Percentiles rank a stretch among this genome's conserved stretches.
Evolutionary conservation across 371 early-diverging fungal species (phyloP).

Genomic region (Funneliformis caledonium): DNA sequence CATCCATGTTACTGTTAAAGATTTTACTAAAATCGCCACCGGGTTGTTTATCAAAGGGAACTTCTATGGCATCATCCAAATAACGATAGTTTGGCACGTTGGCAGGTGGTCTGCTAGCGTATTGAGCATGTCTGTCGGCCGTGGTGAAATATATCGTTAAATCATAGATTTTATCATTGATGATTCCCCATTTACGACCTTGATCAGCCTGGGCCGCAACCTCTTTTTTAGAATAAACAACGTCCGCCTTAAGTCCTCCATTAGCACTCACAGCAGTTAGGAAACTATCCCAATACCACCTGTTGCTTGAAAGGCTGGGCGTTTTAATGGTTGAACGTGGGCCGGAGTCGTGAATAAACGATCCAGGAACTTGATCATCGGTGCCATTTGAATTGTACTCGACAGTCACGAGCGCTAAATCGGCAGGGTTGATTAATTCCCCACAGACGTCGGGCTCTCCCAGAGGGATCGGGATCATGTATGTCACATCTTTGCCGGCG

Average conservation of each 20-base stretch:
- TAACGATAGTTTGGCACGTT: slow-evolving; percentile 52
- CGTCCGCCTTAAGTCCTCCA: slow-evolving; percentile 59
- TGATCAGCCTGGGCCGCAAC: slow-evolving; percentile 55
- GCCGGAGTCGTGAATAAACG: slow-evolving; percentile 34
- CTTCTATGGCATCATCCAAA: slow-evolving; percentile 51
- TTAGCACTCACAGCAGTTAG: slow-evolving; percentile 52
- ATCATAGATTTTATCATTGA: slow-evolving; percentile 79
- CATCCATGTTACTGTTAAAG: background rate
- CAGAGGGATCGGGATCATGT: slow-evolving; percentile 73
- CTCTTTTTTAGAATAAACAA: slow-evolving; percentile 57
- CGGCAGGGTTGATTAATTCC: slow-evolving; percentile 50
- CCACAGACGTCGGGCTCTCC: slow-evolving; percentile 55
- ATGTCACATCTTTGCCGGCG: slow-evolving; percentile 74
- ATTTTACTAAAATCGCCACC: slow-evolving; percentile 53
- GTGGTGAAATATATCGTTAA: slow-evolving; percentile 69
- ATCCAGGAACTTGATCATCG: slow-evolving; percentile 37
- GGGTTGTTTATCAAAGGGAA: slow-evolving; percentile 69
- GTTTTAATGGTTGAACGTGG: slow-evolving; percentile 4
- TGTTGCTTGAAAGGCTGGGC: slow-evolving; percentile 9
- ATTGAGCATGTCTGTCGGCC: slow-evolving; percentile 43
- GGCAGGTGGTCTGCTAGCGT: slow-evolving; percentile 23
- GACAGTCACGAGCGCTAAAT: slow-evolving; percentile 41
- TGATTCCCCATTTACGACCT: slow-evolving; percentile 64
- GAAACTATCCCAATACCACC: slow-evolving; percentile 42
- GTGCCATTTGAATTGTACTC: slow-evolving; percentile 41